These are phyloP conservation scores for Ascochyta lentis DNA, from an alignment of 2,329 filamentous ascomycete species.

Conservation along the genomic window DNA sequence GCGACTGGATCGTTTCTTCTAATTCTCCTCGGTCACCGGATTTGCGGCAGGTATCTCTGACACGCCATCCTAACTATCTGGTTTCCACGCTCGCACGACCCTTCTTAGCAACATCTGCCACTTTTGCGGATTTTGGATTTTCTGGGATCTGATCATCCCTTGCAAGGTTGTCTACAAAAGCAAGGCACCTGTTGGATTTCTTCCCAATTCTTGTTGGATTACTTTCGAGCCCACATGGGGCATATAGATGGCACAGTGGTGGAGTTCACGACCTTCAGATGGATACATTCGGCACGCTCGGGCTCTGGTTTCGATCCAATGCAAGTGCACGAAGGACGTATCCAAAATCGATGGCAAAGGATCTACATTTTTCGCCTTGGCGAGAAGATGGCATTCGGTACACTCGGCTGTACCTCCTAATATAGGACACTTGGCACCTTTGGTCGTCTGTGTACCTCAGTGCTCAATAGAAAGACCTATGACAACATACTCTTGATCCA, in stretches of 20 bases:
- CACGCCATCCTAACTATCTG: conserved; percentile 14
- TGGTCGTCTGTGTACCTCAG: conserved; percentile 13
- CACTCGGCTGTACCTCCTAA: conserved; percentile 15
- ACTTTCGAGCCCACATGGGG: conserved; percentile 10
- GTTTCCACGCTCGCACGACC: conserved; percentile 13
- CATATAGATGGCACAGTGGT: conserved; percentile 15
- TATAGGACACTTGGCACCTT: conserved; percentile 13
- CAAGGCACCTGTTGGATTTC: conserved; percentile 1
- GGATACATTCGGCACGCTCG: conserved; percentile 10
- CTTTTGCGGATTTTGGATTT: background rate
- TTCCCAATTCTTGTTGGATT: conserved; percentile 12
- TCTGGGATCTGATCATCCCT: background rate
- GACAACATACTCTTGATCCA: conserved; percentile 4
- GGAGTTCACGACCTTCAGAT: conserved; percentile 11
- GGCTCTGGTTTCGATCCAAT: conserved; percentile 9
- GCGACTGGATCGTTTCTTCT: conserved; percentile 22
- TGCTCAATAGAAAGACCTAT: conserved; percentile 20
- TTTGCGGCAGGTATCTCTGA: conserved; percentile 14
- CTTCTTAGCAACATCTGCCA: conserved; percentile 8
- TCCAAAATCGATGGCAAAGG: conserved; percentile 5
- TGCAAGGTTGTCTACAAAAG: conserved; percentile 3
- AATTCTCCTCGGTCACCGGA: conserved; percentile 10
- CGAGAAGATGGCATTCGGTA: conserved; percentile 13
- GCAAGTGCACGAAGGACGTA: conserved; percentile 1
- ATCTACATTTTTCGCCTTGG: conserved; percentile 1